phyloP scores from a whole-genome alignment of 75 land plant species.

The Pinus albicaulis region DNA sequence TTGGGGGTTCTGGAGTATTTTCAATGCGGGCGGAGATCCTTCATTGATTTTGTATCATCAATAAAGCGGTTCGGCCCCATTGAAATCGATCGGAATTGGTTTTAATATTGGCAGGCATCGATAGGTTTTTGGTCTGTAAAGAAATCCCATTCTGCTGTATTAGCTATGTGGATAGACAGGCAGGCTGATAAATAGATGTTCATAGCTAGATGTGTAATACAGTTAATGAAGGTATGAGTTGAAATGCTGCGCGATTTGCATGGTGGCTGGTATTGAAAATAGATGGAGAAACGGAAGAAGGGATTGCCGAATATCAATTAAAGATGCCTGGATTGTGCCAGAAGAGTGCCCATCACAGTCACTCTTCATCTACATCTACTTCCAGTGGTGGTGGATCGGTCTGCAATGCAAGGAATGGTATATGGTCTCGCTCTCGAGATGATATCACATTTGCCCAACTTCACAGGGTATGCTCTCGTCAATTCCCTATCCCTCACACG shows the following conservation, averaged over 20 bases:
- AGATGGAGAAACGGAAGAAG: background rate
- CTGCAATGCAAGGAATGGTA: conserved; percentile 22
- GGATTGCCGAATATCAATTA: background rate
- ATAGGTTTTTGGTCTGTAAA: background rate
- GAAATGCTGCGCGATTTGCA: background rate
- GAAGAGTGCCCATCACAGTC: conserved; percentile 9
- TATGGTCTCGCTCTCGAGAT: conserved; percentile 55
- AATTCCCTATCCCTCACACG: no score
- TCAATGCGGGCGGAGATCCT: background rate
- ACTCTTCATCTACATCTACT: conserved; percentile 6
- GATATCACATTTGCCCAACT: conserved; percentile 74
- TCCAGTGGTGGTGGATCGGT: conserved; percentile 21
- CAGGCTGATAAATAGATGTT: background rate
- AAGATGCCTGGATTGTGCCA: conserved; percentile 14
- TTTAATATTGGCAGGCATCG: background rate
- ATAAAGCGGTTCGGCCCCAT: no score
- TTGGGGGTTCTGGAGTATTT: background rate
- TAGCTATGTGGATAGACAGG: no score
- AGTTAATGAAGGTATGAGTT: background rate
- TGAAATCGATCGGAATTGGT: conserved; percentile 11
- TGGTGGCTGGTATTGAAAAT: background rate
- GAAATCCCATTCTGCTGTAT: no score
- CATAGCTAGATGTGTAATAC: background rate
- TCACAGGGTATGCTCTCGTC: conserved; percentile 66
- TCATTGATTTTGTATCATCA: background rate